A percentile compares a stretch with the other conserved stretches of the same genome.
Evolutionary conservation across 352 stramenopile species (phyloP).

Genomic region (Pythium insidiosum): DNA sequence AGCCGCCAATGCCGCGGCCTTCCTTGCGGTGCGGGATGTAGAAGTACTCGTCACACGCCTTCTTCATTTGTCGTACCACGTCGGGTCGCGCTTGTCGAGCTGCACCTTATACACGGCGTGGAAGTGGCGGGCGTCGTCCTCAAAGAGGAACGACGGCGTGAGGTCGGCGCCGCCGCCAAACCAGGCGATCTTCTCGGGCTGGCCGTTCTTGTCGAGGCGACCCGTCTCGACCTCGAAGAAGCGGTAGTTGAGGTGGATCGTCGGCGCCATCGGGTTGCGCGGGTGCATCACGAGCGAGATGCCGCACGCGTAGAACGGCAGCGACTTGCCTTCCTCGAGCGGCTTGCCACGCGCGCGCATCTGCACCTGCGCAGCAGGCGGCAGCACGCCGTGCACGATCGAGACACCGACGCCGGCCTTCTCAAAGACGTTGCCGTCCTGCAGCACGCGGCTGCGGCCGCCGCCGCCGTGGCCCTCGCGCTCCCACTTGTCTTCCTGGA

Average conservation of each 20-base stretch:
- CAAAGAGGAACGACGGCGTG: slow-evolving; percentile 95
- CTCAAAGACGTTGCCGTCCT: slow-evolving; percentile 95
- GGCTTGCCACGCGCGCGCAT: slow-evolving; percentile 78
- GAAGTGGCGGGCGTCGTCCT: slow-evolving; percentile 96
- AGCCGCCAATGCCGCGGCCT: slow-evolving; percentile 93
- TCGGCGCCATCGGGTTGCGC: slow-evolving; percentile 90
- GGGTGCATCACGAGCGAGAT: slow-evolving; percentile 97
- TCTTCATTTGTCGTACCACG: slow-evolving; percentile 95
- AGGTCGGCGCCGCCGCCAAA: slow-evolving; percentile 97
- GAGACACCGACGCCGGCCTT: slow-evolving; percentile 97
- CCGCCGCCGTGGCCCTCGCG: slow-evolving; percentile 90
- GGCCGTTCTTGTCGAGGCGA: slow-evolving; percentile 68
- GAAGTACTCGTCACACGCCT: slow-evolving; percentile 97
- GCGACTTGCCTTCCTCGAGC: slow-evolving; percentile 53
- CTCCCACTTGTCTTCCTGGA: slow-evolving; percentile 94
- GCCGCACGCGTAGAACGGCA: slow-evolving; percentile 95
- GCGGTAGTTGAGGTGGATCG: slow-evolving; percentile 97
- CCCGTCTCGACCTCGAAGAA: slow-evolving; percentile 96
- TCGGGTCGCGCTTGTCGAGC: slow-evolving; percentile 91
- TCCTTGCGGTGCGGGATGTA: slow-evolving; percentile 95
- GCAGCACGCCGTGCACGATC: slow-evolving; percentile 96
- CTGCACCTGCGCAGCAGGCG: slow-evolving; percentile 74
- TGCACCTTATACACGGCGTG: slow-evolving; percentile 95
- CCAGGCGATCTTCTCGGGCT: slow-evolving; percentile 83
- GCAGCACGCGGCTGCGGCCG: slow-evolving; percentile 93